Evolutionary conservation across 73 alveolate genomes (phyloP).

Genomic region (Paraurostyla sp.): DNA sequence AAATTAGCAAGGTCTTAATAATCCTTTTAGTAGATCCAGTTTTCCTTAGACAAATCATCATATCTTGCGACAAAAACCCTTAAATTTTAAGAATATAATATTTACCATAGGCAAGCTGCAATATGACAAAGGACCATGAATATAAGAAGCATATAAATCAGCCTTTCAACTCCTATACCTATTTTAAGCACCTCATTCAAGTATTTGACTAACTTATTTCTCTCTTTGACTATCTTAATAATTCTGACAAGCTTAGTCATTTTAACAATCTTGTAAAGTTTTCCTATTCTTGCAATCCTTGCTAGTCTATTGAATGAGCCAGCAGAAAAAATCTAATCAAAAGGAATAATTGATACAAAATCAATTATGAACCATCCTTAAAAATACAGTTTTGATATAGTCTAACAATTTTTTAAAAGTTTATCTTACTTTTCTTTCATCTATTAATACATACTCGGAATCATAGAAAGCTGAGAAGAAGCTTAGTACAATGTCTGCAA

Average conservation of each 20-base stretch:
- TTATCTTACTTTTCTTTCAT: slow-evolving; percentile 34
- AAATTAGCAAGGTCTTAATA: background rate
- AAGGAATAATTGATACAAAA: slow-evolving; percentile 77
- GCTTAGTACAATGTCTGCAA: slow-evolving; percentile 30
- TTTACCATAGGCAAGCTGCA: slow-evolving; percentile 77
- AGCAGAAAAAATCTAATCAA: slow-evolving; percentile 59
- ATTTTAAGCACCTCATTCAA: slow-evolving; percentile 67
- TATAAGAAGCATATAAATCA: slow-evolving; percentile 53
- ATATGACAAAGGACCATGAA: slow-evolving; percentile 75
- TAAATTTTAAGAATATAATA: background rate
- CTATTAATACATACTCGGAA: slow-evolving; percentile 35
- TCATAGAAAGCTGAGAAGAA: slow-evolving; percentile 57
- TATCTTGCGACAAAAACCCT: slow-evolving; percentile 76
- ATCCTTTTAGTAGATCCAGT: slow-evolving; percentile 39
- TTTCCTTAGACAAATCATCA: slow-evolving; percentile 44
- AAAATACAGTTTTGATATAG: slow-evolving; percentile 71
- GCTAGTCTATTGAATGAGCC: slow-evolving; percentile 76
- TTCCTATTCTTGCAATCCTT: slow-evolving; percentile 84
- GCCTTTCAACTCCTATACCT: slow-evolving; percentile 72
- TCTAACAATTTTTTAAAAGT: slow-evolving; percentile 5
- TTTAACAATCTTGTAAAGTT: slow-evolving; percentile 82
- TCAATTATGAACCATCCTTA: slow-evolving; percentile 83
- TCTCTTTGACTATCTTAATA: slow-evolving; percentile 81
- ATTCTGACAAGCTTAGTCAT: slow-evolving; percentile 73
- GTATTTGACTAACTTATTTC: slow-evolving; percentile 76